A percentile compares a stretch with the other conserved stretches of the same genome.
Evolutionary conservation across 148 eudicot species (phyloP).

Genomic region (Rhododendron henanense): DNA sequence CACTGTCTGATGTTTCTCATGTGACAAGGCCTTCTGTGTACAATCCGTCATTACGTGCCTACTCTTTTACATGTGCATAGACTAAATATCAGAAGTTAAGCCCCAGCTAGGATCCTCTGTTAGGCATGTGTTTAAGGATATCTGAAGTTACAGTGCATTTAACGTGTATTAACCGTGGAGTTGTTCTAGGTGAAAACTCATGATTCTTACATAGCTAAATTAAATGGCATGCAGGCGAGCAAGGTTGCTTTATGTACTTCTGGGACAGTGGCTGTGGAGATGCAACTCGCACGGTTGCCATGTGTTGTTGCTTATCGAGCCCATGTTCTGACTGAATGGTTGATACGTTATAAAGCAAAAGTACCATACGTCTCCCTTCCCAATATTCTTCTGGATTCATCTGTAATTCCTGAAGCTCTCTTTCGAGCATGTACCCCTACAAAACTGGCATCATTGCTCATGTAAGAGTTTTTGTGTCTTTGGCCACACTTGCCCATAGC

Average conservation of each 20-base stretch:
- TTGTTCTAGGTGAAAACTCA: background rate
- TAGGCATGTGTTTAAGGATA: background rate
- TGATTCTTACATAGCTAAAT: background rate
- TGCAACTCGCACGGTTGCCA: slow-evolving; percentile 87
- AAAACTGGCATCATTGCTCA: slow-evolving; percentile 51
- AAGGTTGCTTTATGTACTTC: slow-evolving; percentile 79
- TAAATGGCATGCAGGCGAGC: slow-evolving; percentile 54
- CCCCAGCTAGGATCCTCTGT: background rate
- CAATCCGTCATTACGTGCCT: background rate
- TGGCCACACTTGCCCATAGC: background rate
- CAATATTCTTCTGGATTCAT: slow-evolving; percentile 67
- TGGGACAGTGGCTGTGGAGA: slow-evolving; percentile 85
- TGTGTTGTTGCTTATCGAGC: slow-evolving; percentile 92
- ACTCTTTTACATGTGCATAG: too few relatives aligned
- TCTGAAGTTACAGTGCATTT: background rate
- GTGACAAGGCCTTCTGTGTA: background rate
- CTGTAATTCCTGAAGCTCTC: slow-evolving; percentile 86
- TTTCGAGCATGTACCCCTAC: slow-evolving; percentile 64
- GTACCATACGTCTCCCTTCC: slow-evolving; percentile 81
- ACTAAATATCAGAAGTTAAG: background rate
- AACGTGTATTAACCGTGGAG: background rate
- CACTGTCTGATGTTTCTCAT: background rate
- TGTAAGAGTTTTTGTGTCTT: slow-evolving; percentile 38
- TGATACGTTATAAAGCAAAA: slow-evolving; percentile 65
- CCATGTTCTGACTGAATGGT: slow-evolving; percentile 80